Evolutionary conservation across 768 basidiomycete species (phyloP).

Genomic region (Rhodotorula graminis): DNA sequence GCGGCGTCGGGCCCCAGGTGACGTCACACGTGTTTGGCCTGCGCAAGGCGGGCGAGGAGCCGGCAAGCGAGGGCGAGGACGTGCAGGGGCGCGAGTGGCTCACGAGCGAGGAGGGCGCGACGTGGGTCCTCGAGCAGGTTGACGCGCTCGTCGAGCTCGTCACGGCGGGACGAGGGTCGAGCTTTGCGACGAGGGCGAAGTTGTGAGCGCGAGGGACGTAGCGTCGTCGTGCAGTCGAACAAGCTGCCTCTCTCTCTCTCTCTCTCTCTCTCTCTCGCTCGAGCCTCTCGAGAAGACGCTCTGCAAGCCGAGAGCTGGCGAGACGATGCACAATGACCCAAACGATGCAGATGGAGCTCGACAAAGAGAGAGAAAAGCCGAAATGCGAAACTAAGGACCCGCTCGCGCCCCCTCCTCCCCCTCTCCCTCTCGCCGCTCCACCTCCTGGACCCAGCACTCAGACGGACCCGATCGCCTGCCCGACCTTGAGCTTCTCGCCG

Average conservation of each 20-base stretch:
- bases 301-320: too few species aligned
- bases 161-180: background rate
- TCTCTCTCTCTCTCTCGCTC: too few species aligned
- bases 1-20: conserved; percentile 49
- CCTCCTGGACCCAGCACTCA: background rate
- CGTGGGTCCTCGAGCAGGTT: conserved; percentile 47
- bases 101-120: conserved; percentile 46
- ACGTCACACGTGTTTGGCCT: conserved; percentile 49
- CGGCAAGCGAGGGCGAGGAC: conserved; percentile 17
- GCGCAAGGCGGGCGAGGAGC: conserved; percentile 45
- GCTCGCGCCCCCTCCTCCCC: background rate
- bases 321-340: background rate
- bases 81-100: conserved; percentile 43
- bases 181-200: conserved; percentile 33
- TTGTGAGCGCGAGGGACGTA: conserved; percentile 2
- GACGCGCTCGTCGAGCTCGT: conserved; percentile 45
- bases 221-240: too few species aligned
- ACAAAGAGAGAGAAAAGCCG: background rate
- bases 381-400: background rate
- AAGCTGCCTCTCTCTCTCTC: too few species aligned
- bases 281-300: too few species aligned
- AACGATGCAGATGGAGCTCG: too few species aligned
- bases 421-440: background rate
- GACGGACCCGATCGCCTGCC: conserved; percentile 14
- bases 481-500: conserved; percentile 60